Evolutionary conservation across 345 rosid genomes (phyloP), one percentile per base, ranked within the genome.

Genomic region (Excoecaria cochinchinensis): DNA sequence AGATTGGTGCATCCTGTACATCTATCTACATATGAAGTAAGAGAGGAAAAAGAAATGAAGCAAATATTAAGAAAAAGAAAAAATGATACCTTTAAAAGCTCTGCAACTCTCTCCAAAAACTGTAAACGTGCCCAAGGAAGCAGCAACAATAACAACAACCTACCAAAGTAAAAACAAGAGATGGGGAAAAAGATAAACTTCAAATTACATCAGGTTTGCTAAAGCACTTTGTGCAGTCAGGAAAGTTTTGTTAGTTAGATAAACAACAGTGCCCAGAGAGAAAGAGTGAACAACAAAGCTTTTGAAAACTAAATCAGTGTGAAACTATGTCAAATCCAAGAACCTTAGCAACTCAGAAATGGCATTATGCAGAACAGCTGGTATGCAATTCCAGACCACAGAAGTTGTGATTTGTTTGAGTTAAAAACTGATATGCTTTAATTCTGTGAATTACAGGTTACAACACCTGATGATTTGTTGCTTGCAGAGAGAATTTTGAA

Each of bases 381-480:
- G 31, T 1, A 31, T 31, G 31, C 31, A 31, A 31, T 31, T 31
- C 31, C 31, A 31, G 31, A 31, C 31, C 1, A 31, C 31, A 31
- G 31, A 31, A 31, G 31, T 31, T 31, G 31, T 31, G 31, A 31
- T 31, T 31, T 31, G 31, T 31, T 31, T 2, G 31, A 31, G 31
- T 31, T 31, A 31, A 31, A 31, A 31, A 31, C 31, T 31, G 31
- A 31, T 31, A 31, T 31, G 31, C 31, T 31, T 44, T 0, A 38
- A 51, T 65, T 47, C 55, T 48, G 8, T 53, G 22, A 56, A 55
- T 68, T 65, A 75, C 84, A 92, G 97, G 95, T 94, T 69, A 94
- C 98, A 38, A 94, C 97, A 46, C 97, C 98, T 0, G 97, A 94
- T 82, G 98, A 94, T 85, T 73, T 94, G 82, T 80, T 90, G 79